Conservation (phyloP, 768 basidiomycete species). For the Albatrellus ellisii region DNA sequence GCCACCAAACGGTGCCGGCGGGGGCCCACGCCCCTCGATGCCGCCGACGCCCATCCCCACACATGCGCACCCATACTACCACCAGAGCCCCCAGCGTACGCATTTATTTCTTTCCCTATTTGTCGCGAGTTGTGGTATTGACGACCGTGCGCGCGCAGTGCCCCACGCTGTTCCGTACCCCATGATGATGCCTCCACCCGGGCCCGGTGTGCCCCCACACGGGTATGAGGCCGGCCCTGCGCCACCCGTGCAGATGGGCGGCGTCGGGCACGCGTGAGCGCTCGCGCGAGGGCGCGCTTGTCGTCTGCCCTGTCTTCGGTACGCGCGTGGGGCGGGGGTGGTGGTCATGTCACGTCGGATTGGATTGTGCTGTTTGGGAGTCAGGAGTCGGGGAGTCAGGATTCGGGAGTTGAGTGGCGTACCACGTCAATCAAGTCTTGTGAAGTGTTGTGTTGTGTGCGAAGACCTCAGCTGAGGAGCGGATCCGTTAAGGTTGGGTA, state of each 20-base stretch:
- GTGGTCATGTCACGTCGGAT: too few relatives aligned
- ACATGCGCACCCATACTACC: slow-evolving; percentile 80
- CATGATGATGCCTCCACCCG: slow-evolving; percentile 87
- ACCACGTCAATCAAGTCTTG: too few relatives aligned
- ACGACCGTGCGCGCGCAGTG: slow-evolving; percentile 31
- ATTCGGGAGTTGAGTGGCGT: too few relatives aligned
- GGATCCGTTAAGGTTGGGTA: too few relatives aligned
- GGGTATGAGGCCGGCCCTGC: slow-evolving; percentile 61
- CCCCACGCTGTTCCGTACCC: slow-evolving; percentile 78
- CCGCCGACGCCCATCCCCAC: slow-evolving; percentile 84
- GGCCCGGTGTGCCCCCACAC: slow-evolving; percentile 52
- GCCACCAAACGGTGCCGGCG: slow-evolving; percentile 69
- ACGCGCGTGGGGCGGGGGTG: too few relatives aligned
- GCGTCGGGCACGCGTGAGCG: slow-evolving; percentile 44
- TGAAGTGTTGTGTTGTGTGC: too few relatives aligned
- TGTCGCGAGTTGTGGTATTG: too few relatives aligned
- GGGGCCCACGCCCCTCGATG: slow-evolving; percentile 74
- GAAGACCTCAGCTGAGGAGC: too few relatives aligned
- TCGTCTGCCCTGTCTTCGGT: too few relatives aligned
- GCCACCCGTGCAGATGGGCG: slow-evolving; percentile 66
- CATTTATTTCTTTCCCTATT: slow-evolving; percentile 7
- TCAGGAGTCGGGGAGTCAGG: too few relatives aligned
- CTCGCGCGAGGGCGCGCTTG: too few relatives aligned
- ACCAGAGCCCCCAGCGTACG: slow-evolving; percentile 81
- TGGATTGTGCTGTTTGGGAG: too few relatives aligned